Evolutionary conservation across 2,329 filamentous ascomycete genomes (phyloP).

Genomic region (Aspergillus ruber): DNA sequence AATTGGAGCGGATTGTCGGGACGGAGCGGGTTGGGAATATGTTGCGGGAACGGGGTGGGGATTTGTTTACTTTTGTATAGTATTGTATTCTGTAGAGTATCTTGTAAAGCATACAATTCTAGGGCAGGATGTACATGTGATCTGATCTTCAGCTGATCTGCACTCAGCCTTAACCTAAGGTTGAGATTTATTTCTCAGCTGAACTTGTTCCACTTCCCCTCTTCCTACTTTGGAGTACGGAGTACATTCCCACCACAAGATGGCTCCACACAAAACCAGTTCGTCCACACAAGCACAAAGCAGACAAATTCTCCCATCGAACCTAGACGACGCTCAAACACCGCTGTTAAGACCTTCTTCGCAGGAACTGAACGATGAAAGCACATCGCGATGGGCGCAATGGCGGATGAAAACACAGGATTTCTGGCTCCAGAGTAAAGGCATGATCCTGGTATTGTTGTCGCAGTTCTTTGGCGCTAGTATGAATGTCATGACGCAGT

Average conservation of each 20-base stretch:
- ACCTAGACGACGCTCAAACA: not conserved
- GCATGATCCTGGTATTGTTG: constrained; percentile 64
- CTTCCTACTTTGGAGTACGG: not conserved
- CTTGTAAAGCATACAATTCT: not conserved
- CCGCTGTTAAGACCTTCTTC: not conserved
- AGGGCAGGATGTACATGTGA: constrained; percentile 1
- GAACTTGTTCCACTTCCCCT: not conserved
- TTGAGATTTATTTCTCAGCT: not conserved
- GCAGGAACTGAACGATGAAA: not conserved
- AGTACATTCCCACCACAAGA: not conserved
- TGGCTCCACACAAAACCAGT: not conserved
- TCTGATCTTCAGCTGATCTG: not conserved
- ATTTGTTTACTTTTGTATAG: constrained; percentile 93
- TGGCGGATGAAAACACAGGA: not conserved
- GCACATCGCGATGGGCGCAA: not conserved
- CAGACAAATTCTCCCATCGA: not conserved
- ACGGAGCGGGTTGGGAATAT: constrained; percentile 74
- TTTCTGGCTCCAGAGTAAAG: constrained; percentile 60
- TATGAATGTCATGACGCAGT: constrained; percentile 76
- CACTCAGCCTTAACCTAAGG: too few relatives aligned
- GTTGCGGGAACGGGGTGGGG: constrained; percentile 69
- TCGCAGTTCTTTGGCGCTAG: constrained; percentile 74
- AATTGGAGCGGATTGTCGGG: constrained; percentile 81
- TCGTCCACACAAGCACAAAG: not conserved
- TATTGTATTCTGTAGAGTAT: not conserved